A percentile compares a stretch with the other conserved stretches of the same genome.
phyloP scores from a whole-genome alignment of 1,284 basidiomycete genomes.

The Spongiforma sp. region DNA sequence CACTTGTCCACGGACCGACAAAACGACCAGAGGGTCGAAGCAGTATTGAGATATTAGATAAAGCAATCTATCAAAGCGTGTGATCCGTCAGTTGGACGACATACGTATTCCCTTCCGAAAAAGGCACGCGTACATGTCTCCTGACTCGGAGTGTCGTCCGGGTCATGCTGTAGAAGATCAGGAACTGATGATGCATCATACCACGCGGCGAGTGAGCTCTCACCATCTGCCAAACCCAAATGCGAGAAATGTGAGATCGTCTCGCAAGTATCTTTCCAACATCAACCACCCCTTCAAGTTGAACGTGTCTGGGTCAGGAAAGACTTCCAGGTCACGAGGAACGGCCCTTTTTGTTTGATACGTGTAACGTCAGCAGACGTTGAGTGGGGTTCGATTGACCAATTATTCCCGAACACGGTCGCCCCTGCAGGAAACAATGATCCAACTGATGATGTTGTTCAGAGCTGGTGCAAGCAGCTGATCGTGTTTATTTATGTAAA shows the following conservation, averaged over 20 bases:
- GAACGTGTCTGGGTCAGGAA: constrained; percentile 17
- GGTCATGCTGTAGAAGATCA: constrained; percentile 16
- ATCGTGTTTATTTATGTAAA: too few species aligned
- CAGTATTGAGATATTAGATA: constrained; percentile 22
- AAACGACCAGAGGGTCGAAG: constrained; percentile 21
- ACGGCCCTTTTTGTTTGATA: constrained; percentile 13
- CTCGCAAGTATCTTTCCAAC: constrained; percentile 8
- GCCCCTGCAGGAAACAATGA: constrained; percentile 16
- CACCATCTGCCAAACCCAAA: constrained; percentile 23
- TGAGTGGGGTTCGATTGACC: background rate
- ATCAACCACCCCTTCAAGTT: constrained; percentile 15
- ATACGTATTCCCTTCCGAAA: background rate
- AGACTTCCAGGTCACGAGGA: constrained; percentile 17
- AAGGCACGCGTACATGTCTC: constrained; percentile 1
- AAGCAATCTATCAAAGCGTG: constrained; percentile 10
- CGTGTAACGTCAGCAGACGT: background rate
- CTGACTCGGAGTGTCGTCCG: constrained; percentile 16
- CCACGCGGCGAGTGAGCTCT: background rate
- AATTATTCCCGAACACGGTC: constrained; percentile 16
- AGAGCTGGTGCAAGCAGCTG: too few species aligned
- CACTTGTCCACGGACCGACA: constrained; percentile 11
- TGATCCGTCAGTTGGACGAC: background rate
- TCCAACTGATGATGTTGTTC: too few species aligned
- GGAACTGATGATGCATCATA: background rate
- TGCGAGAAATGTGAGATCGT: constrained; percentile 7